Conservation (phyloP, 1,139 yeast species). For the Magnusiomyces sp. region DNA sequence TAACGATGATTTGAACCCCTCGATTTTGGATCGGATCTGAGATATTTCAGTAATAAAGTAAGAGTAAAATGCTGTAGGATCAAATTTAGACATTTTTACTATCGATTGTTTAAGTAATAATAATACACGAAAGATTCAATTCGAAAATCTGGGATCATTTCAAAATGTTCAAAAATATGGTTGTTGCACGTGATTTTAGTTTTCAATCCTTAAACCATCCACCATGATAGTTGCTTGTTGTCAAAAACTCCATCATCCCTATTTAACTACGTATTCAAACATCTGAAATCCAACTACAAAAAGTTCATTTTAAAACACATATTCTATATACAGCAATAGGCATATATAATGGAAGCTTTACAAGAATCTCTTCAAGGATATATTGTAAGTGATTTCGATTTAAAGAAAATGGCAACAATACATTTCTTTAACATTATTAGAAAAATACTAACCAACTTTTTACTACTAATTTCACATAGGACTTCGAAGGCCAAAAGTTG, state of each 20-base stretch:
- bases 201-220: background rate
- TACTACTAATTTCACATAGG: conserved; percentile 6
- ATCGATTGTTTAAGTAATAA: background rate
- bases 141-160: no score
- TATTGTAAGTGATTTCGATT: conserved; percentile 8
- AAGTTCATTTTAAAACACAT: no score
- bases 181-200: background rate
- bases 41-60: background rate
- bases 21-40: background rate
- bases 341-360: conserved; percentile 6
- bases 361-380: conserved; percentile 10
- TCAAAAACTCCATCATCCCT: background rate
- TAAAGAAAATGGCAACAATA: no score
- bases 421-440: background rate
- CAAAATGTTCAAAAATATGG: no score
- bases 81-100: background rate
- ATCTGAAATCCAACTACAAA: background rate
- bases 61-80: background rate
- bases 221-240: background rate
- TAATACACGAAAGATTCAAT: background rate
- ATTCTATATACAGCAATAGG: background rate
- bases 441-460: background rate
- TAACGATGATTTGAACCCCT: background rate
- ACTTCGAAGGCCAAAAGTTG: conserved; percentile 14
- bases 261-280: background rate